Percentiles rank a stretch among this genome's conserved stretches.
phyloP scores from a whole-genome alignment of 2,329 filamentous ascomycete genomes.

The Tolypocladium guangdongense region DNA sequence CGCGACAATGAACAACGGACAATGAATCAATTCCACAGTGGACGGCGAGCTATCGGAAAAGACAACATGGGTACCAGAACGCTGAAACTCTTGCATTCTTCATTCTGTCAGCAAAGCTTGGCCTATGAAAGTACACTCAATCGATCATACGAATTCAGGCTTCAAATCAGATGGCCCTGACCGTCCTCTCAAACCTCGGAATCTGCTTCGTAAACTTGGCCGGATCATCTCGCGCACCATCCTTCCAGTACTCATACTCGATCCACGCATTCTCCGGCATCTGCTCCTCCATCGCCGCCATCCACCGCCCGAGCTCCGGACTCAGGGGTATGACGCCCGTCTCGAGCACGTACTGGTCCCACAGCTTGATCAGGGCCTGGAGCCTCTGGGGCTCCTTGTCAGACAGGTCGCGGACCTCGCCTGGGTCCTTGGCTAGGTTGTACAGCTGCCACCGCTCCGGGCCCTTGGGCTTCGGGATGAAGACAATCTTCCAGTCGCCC shows the following conservation, averaged over 20 bases:
- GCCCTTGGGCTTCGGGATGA: slow-evolving; percentile 15
- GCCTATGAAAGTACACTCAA: no score
- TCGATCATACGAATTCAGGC: no score
- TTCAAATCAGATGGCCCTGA: slow-evolving; percentile 2
- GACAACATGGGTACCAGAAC: no score
- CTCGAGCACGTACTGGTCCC: slow-evolving; percentile 23
- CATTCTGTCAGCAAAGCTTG: no score
- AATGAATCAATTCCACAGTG: no score
- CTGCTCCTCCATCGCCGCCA: slow-evolving; percentile 51
- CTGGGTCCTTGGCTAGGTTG: slow-evolving; percentile 18
- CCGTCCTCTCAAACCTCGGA: slow-evolving; percentile 8
- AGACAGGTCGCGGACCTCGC: slow-evolving; percentile 19
- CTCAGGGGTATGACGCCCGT: slow-evolving; percentile 7
- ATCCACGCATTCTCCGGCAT: slow-evolving; percentile 57
- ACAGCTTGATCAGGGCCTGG: slow-evolving; percentile 14
- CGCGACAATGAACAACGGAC: no score
- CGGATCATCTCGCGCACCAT: slow-evolving; percentile 30
- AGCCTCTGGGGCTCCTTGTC: slow-evolving; percentile 13
- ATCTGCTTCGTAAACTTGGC: slow-evolving; percentile 21
- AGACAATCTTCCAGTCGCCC: slow-evolving; percentile 22
- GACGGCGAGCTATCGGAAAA: no score
- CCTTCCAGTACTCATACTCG: slow-evolving; percentile 52
- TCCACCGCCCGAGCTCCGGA: slow-evolving; percentile 45
- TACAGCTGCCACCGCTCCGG: slow-evolving; percentile 22
- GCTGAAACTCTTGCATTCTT: no score